These are phyloP conservation scores for Xylariaceae sp. DNA, from an alignment of 2,329 filamentous ascomycete species.

Conservation along the genomic window DNA sequence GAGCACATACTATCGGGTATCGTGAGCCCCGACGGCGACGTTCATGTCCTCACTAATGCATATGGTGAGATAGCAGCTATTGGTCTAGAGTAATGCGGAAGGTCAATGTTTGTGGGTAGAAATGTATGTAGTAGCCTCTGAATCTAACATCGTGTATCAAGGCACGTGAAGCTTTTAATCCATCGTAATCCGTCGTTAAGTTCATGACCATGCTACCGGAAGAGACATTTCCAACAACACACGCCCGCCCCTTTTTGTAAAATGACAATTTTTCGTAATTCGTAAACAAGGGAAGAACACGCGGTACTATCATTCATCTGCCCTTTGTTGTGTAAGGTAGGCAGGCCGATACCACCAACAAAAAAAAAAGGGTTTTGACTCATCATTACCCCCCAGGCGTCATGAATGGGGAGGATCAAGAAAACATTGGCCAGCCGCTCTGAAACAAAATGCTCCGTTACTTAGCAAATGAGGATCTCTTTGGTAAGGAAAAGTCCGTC, in stretches of 20 bases:
- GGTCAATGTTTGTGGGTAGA: conserved; percentile 11
- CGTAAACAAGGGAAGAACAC: conserved; percentile 31
- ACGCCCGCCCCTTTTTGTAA: conserved; percentile 36
- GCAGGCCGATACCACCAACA: conserved; percentile 25
- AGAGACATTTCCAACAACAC: conserved; percentile 36
- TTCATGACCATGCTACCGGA: conserved; percentile 37
- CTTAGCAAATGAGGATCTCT: conserved; percentile 1
- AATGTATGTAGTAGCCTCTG: conserved; percentile 24
- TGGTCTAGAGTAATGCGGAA: not conserved
- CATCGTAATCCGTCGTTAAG: conserved; percentile 32
- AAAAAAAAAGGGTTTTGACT: conserved; percentile 30
- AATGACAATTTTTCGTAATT: conserved; percentile 32
- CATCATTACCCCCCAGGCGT: conserved; percentile 32
- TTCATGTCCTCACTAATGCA: not conserved
- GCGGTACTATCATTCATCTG: conserved; percentile 29
- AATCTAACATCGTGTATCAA: conserved; percentile 34
- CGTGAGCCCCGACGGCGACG: not conserved
- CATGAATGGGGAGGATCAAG: conserved; percentile 28
- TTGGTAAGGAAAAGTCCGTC: not conserved
- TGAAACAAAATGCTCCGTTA: conserved; percentile 20
- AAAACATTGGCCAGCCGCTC: conserved; percentile 18
- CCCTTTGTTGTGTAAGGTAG: conserved; percentile 5
- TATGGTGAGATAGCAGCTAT: not conserved
- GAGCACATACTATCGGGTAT: not conserved
- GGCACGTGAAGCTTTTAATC: conserved; percentile 35